phyloP scores from a whole-genome alignment of 495 filamentous ascomycete genomes.

The Entonaema liquescens region DNA sequence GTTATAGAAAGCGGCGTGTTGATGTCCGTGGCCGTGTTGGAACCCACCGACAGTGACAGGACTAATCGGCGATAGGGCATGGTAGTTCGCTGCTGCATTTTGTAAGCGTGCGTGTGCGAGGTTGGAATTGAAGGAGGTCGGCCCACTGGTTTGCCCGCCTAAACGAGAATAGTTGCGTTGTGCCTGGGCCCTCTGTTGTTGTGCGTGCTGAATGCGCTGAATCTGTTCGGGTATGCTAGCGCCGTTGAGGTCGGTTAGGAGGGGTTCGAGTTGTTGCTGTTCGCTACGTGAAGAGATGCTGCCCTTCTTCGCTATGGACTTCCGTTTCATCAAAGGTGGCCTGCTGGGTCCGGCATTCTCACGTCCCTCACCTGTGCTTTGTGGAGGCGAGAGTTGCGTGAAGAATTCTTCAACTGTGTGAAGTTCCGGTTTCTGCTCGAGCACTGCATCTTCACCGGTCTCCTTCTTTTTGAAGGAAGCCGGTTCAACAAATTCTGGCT shows the following conservation, averaged over 20 bases:
- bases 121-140: conserved; percentile 51
- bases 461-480: conserved; percentile 72
- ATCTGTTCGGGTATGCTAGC: conserved; percentile 44
- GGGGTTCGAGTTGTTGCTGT: conserved; percentile 51
- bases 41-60: conserved; percentile 52
- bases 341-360: conserved; percentile 42
- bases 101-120: conserved; percentile 49
- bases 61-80: conserved; percentile 57
- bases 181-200: conserved; percentile 51
- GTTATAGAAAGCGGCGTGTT: conserved; percentile 55
- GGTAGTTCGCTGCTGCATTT: conserved; percentile 49
- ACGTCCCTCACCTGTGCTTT: conserved; percentile 53
- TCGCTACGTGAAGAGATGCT: conserved; percentile 50
- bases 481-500: conserved; percentile 83
- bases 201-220: conserved; percentile 47
- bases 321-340: conserved; percentile 53
- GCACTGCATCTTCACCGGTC: conserved; percentile 78
- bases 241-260: conserved; percentile 52
- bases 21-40: conserved; percentile 47
- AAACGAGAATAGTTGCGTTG: conserved; percentile 54
- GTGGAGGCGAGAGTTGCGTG: conserved; percentile 75
- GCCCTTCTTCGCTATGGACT: conserved; percentile 54
- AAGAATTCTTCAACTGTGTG: conserved; percentile 97
- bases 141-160: conserved; percentile 50
- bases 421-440: conserved; percentile 85